Base-by-base conservation (phyloP, 2,329 filamentous ascomycete genomes). In the Neocucurbitaria cava region DNA sequence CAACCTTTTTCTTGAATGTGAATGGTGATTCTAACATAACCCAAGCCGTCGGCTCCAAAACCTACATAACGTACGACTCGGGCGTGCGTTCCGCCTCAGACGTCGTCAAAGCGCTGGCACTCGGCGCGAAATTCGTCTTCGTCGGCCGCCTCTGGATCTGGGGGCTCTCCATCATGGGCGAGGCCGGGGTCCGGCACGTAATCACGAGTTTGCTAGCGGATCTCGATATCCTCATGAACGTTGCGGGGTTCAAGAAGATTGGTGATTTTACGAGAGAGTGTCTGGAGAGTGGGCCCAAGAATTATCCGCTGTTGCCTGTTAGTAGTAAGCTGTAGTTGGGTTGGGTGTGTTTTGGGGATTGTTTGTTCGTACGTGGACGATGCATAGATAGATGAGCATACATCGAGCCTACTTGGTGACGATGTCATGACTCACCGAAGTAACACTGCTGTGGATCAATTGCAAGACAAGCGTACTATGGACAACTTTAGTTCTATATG, bases 41-140 rank as follows among this genome's bases (percentile, higher is more conserved):
- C 8, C 52, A 73, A 31, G 81, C 81, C 13, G 80, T 85, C 13
- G 81, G 81, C 0, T 77, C 81, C 56, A 75, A 78, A 48, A 77
- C 72, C 3, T 79, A 83, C 62, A 78, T 87, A 57, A 86, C 86
- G 78, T 88, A 81, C 68, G 85, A 88, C 70, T 85, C 81, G 1
- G 85, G 86, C 2, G 74, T 88, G 1, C 77, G 85, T 0, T 79
- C 81, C 5, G 84, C 82, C 1, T 78, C 81, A 13, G 85, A 87
- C 62, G 78, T 87, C 10, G 81, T 85, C 66, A 88, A 88, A 65
- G 85, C 85, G 1, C 74, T 88, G 13, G 84, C 85, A 0, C 71
- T 88, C 7, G 85, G 86, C 2, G 86, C 85, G 0, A 84, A 84
- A 59, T 87, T 87, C 58, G 84, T 87, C 26, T 85, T 87, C 52